Base-by-base conservation (phyloP, 257 asterid genomes). In the Solanum appendiculatum region DNA sequence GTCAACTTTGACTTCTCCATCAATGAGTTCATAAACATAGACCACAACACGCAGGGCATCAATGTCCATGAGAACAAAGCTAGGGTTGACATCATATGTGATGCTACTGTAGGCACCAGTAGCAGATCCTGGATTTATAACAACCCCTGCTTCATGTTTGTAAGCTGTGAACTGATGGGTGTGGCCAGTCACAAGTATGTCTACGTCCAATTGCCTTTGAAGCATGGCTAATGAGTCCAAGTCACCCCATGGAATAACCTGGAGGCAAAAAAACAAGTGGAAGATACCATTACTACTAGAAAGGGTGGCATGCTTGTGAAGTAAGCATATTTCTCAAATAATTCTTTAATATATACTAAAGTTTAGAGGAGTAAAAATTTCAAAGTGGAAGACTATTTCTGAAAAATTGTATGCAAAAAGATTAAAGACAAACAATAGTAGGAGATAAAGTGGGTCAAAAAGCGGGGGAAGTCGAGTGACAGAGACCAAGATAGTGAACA, bases 201-300 rank as follows among this genome's bases (percentile, higher is more conserved):
- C 99, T 18, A 97, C 99, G 15, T 95, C 98, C 68, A 96, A 93
- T 93, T 96, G 99, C 89, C 99, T 94, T 91, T 95, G 99, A 85
- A 96, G 95, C 98, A 95, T 95, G 87, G 99, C 99, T 83, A 96
- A 88, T 2, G 99, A 95, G 88, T 96, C 99, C 37, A 96, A 93
- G 88, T 96, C 99, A 54, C 99, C 99, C 97, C 98, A 96, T 75
- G 99, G 99, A 91, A 96, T 92, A 77, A 96, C 98, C 99, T 96
- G 91, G 68, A 46, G 29, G 18, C 66, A 46, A 46, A 14, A 46
- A 75, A 25, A 46, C 42, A 46, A 80, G 27, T 9, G 66, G 27
- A 46, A 44, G 42, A 46, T 15, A 42, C 29, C 16, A 44, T 80
- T 46, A 80, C 18, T 29, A 80, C 23, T 29, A 80, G 66, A 80